Percentiles rank a stretch among this genome's conserved stretches.
Conservation (phyloP, 768 basidiomycete species). For the Daedalea quercina region DNA sequence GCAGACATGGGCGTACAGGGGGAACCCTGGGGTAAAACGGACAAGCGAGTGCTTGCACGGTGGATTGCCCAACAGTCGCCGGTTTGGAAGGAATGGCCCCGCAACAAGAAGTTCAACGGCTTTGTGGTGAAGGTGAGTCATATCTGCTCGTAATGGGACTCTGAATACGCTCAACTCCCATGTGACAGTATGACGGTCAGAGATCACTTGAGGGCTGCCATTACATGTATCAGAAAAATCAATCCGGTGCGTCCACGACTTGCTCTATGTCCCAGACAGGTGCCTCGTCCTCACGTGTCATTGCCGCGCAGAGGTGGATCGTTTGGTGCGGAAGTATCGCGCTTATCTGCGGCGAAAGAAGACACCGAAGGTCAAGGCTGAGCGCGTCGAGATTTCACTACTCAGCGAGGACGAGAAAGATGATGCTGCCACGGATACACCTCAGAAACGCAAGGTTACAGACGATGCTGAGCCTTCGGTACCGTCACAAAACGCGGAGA, state of each 20-base stretch:
- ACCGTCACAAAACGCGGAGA: neutral
- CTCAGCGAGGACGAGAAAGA: neutral
- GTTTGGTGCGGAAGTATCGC: conserved; percentile 2
- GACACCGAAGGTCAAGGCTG: neutral
- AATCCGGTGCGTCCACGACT: conserved; percentile 31
- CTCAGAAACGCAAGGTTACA: neutral
- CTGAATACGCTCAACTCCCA: too few relatives aligned
- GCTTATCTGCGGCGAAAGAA: neutral
- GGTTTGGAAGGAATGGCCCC: conserved; percentile 6
- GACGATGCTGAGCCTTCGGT: neutral
- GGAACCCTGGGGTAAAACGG: conserved; percentile 26
- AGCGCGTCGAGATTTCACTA: neutral
- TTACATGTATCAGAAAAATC: conserved; percentile 50
- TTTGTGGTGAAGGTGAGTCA: neutral
- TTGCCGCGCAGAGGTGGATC: too few relatives aligned
- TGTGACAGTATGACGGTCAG: conserved; percentile 15
- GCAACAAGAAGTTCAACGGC: neutral
- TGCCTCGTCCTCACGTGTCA: too few relatives aligned
- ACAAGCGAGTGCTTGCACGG: neutral
- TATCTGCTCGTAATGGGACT: too few relatives aligned
- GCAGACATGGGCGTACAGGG: conserved; percentile 48
- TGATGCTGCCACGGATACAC: neutral
- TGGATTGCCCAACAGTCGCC: conserved; percentile 27
- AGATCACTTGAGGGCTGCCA: conserved; percentile 53
- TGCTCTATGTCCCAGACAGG: too few relatives aligned